Base-by-base conservation (phyloP, 805 yeast species). In the Candida ovalis region DNA sequence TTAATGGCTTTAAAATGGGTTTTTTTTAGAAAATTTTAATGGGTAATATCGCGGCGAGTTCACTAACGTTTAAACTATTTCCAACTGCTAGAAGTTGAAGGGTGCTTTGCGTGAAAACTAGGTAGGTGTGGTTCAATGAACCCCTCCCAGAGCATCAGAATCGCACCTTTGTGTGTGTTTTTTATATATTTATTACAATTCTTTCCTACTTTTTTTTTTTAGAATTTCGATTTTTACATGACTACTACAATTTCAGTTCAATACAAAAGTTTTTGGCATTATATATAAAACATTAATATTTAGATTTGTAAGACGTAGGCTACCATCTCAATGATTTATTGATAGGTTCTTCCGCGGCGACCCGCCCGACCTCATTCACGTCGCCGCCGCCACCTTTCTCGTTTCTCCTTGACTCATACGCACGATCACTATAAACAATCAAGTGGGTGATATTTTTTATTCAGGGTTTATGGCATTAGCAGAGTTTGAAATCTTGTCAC, bases 31-130 rank as follows among this genome's bases (percentile, higher is more conserved):
- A 42, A 10, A 38, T 24, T 37, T 32, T 44, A 39, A 28, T 44
- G 42, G 40, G 39, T 44, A 39, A 44, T 44, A 39, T 44, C 47
- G 47, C 47, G 47, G 47, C 47, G 33, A 44, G 43, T 44, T 44
- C 35, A 44, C 47, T 44, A 28, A 44, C 23, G 28, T 44, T 44
- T 39, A 38, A 28, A 9, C 23, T 39, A 19, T 18, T 39, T 40
- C 43, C 47, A 39, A 33, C 43, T 39, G n/a, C 17, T 18, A 2
- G n/a, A 18, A 39, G 47, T 39, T 44, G 47, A 44, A 44, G 47
- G 47, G 24, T 44, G 35, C 30, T 24, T 32, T 40, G 37, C 7
- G 6, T 6, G 10, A 6, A 25, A 25, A 4, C 19, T 17, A 35
- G 44, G 44, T 28, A 23, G 39, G 44, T 32, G 44, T n/a, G 28